These are phyloP conservation scores for Pythium oligandrum DNA, from an alignment of 352 stramenopile genomes.

Conservation along the genomic window DNA sequence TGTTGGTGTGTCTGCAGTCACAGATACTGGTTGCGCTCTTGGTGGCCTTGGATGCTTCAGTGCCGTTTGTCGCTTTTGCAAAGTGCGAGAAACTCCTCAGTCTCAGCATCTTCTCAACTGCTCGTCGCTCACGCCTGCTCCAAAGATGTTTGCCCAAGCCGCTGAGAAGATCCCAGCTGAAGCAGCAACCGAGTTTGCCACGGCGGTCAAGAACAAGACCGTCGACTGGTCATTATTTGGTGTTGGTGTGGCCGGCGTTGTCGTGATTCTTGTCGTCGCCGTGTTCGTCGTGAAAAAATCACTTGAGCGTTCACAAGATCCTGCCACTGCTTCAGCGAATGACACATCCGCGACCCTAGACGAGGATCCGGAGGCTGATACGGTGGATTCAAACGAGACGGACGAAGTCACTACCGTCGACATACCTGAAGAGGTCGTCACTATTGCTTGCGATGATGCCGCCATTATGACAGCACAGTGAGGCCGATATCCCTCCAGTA, in stretches of 20 bases:
- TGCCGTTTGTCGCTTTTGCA: conserved; percentile 20
- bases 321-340: no score
- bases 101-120: conserved; percentile 13
- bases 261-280: conserved; percentile 10
- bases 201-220: conserved; percentile 7
- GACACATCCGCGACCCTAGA: no score
- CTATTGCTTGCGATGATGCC: no score
- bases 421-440: no score
- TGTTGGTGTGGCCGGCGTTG: conserved; percentile 9
- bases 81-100: conserved; percentile 8
- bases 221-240: conserved; percentile 7
- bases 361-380: no score
- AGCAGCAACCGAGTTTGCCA: conserved; percentile 3
- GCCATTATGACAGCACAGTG: no score
- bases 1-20: conserved; percentile 14
- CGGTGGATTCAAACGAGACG: no score
- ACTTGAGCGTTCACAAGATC: neutral
- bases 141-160: conserved; percentile 3
- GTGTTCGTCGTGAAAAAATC: conserved; percentile 11
- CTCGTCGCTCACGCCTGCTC: neutral
- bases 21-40: neutral
- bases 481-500: no score
- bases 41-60: conserved; percentile 20
- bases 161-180: conserved; percentile 5
- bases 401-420: no score